Evolutionary conservation across 2,329 filamentous ascomycete species (phyloP).

Genomic region (Pseudogymnoascus sp.): DNA sequence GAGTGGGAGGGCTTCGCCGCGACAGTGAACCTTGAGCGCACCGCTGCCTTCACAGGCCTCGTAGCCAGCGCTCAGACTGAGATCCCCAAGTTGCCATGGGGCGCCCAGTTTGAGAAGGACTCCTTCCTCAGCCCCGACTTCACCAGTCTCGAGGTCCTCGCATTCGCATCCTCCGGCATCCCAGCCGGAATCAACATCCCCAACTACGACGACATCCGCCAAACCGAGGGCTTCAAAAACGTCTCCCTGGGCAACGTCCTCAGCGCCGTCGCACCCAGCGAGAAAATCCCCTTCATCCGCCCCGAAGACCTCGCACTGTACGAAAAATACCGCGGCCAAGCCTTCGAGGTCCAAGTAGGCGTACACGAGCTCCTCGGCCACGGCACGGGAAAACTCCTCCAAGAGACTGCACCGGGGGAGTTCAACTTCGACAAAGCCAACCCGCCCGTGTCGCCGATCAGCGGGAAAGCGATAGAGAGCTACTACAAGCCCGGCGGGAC

Average conservation of each 20-base stretch:
- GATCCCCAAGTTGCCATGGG: conserved; percentile 87
- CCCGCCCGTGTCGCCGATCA: conserved; percentile 74
- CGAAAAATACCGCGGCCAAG: conserved; percentile 72
- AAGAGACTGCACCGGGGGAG: conserved; percentile 72
- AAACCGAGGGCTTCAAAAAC: conserved; percentile 84
- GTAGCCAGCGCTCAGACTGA: conserved; percentile 73
- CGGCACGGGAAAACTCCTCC: conserved; percentile 86
- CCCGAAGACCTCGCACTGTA: conserved; percentile 70
- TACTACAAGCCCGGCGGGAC: conserved; percentile 96
- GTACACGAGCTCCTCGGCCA: conserved; percentile 86
- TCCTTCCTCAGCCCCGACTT: conserved; percentile 94
- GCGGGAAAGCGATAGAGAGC: conserved; percentile 65
- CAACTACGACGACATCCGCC: conserved; percentile 70
- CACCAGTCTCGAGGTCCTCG: conserved; percentile 84
- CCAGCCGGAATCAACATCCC: conserved; percentile 33
- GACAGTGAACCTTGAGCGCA: conserved; percentile 84
- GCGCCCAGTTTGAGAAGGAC: conserved; percentile 86
- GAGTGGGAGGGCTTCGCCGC: conserved; percentile 84
- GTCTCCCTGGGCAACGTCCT: conserved; percentile 90
- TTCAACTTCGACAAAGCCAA: conserved; percentile 85
- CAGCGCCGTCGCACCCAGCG: conserved; percentile 82
- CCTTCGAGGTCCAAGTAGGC: conserved; percentile 93
- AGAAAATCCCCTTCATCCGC: conserved; percentile 84
- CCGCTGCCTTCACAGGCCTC: conserved; percentile 75
- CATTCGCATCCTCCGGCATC: conserved; percentile 55